phyloP scores from a whole-genome alignment of 805 yeast species.

The Metschnikowia dekortorum region DNA sequence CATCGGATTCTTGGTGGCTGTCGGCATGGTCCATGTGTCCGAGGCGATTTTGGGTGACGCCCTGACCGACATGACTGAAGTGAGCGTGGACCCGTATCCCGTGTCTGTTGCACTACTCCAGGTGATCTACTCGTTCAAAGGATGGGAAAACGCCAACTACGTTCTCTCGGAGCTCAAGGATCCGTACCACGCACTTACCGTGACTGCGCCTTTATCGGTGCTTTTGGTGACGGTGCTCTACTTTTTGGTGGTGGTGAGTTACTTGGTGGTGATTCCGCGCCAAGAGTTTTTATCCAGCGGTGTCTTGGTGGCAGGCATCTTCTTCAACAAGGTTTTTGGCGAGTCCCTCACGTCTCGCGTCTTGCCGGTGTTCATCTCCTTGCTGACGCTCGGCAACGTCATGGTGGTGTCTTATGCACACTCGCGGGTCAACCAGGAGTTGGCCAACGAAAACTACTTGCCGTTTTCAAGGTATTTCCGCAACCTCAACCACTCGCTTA shows the following conservation, averaged over 20 bases:
- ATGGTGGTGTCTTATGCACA: conserved; percentile 62
- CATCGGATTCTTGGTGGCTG: conserved; percentile 41
- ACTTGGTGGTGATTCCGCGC: conserved; percentile 50
- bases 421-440: conserved; percentile 53
- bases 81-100: conserved; percentile 38
- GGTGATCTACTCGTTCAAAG: conserved; percentile 60
- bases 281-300: conserved; percentile 50
- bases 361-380: conserved; percentile 54
- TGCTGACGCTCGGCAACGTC: conserved; percentile 62
- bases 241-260: conserved; percentile 53
- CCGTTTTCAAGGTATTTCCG: conserved; percentile 49
- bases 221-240: conserved; percentile 49
- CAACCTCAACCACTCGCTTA: conserved; percentile 42
- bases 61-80: neutral
- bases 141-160: conserved; percentile 68
- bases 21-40: conserved; percentile 22
- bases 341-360: conserved; percentile 44
- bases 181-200: conserved; percentile 52
- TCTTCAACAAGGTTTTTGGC: conserved; percentile 56
- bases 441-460: conserved; percentile 47
- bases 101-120: conserved; percentile 54
- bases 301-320: conserved; percentile 59
- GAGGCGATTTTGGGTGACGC: neutral
- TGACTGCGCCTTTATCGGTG: conserved; percentile 60
- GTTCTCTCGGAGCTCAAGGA: conserved; percentile 55